phyloP scores from a whole-genome alignment of 2,329 filamentous ascomycete species.

The Ambrosiella beaveri region DNA sequence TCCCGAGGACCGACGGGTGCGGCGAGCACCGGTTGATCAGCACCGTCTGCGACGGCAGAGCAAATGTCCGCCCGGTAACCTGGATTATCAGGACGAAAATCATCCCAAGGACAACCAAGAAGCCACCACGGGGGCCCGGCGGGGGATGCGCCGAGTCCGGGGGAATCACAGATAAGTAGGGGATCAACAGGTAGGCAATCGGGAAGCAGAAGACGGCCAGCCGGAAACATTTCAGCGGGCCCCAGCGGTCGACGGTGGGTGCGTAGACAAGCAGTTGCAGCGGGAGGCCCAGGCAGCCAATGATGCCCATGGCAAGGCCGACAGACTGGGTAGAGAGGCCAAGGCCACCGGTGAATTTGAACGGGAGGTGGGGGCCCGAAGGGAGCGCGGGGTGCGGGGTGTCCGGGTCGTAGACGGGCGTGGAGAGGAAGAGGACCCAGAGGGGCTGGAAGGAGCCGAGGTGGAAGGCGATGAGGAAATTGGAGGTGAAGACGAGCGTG shows the following conservation, averaged over 20 bases:
- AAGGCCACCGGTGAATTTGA: conserved; percentile 56
- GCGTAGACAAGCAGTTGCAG: conserved; percentile 50
- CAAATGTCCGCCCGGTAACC: conserved; percentile 50
- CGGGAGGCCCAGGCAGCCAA: conserved; percentile 58
- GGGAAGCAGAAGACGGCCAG: conserved; percentile 55
- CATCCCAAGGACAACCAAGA: conserved; percentile 47
- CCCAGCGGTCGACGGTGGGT: conserved; percentile 44
- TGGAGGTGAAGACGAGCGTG: conserved; percentile 37
- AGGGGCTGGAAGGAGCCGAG: conserved; percentile 61
- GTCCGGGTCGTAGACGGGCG: conserved; percentile 38
- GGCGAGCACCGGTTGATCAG: conserved; percentile 32
- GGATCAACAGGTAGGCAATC: conserved; percentile 49
- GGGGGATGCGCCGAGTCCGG: conserved; percentile 26
- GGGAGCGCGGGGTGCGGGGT: conserved; percentile 18
- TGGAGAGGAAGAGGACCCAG: conserved; percentile 62
- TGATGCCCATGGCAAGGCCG: conserved; percentile 60
- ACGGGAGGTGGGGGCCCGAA: conserved; percentile 27
- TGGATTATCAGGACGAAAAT: conserved; percentile 44
- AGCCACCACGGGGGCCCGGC: conserved; percentile 35
- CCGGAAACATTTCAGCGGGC: conserved; percentile 51
- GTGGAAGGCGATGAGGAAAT: conserved; percentile 55
- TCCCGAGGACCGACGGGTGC: conserved; percentile 30
- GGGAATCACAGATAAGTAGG: conserved; percentile 54
- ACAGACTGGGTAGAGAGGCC: conserved; percentile 55
- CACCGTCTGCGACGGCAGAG: conserved; percentile 29